A percentile compares a stretch with the other conserved stretches of the same genome.
phyloP scores from a whole-genome alignment of 495 filamentous ascomycete species.

The Trichoderma reesei region DNA sequence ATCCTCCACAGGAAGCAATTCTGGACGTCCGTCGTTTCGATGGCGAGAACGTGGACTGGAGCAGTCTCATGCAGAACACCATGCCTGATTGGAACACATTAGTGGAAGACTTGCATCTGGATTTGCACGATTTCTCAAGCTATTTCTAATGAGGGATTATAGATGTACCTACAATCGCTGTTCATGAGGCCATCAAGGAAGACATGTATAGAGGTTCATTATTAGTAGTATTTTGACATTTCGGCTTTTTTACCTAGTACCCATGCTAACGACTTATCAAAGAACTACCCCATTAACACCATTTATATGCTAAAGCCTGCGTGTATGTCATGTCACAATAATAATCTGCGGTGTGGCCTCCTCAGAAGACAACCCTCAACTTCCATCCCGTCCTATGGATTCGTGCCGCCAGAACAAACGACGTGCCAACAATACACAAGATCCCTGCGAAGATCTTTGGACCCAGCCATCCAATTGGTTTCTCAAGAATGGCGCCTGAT shows the following conservation, averaged over 20 bases:
- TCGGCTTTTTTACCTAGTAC: neutral
- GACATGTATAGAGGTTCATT: neutral
- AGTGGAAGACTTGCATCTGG: neutral
- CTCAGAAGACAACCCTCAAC: conserved; percentile 7
- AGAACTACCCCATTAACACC: neutral
- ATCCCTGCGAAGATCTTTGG: conserved; percentile 16
- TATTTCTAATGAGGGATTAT: neutral
- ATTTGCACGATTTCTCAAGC: neutral
- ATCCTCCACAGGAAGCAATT: neutral
- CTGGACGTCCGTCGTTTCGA: neutral
- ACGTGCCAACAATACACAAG: conserved; percentile 15
- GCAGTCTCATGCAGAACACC: neutral
- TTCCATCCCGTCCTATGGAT: conserved; percentile 12
- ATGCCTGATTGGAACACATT: neutral
- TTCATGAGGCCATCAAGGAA: neutral
- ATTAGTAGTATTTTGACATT: too few species aligned
- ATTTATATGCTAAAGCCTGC: neutral
- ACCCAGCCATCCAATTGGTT: conserved; percentile 19
- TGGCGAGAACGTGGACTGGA: conserved; percentile 6
- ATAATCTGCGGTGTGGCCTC: neutral
- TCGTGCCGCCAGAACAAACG: conserved; percentile 13
- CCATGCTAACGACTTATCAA: neutral
- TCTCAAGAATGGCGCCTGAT: conserved; percentile 13
- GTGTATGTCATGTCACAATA: neutral
- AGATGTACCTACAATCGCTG: neutral